A percentile compares a stretch with the other conserved stretches of the same genome.
Evolutionary conservation across 345 rosid species (phyloP).

Genomic region (Rhodamnia rubescens): DNA sequence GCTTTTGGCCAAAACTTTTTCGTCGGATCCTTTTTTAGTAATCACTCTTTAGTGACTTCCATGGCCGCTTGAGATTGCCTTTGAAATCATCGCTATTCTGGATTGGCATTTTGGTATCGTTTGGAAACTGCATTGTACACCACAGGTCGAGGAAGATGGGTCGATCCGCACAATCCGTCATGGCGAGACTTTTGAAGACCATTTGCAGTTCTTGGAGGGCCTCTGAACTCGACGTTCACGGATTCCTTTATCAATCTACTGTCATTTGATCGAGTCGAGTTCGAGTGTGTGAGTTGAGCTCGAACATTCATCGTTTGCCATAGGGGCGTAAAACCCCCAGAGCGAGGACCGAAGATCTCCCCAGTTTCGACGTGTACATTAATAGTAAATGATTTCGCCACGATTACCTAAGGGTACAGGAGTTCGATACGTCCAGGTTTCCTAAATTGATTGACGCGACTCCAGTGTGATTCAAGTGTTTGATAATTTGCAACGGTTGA

Average conservation of each 20-base stretch:
- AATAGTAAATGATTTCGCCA: background rate
- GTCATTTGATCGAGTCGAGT: accelerated
- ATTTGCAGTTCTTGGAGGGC: slow-evolving; percentile 60
- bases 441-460: background rate
- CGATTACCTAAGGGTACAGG: background rate
- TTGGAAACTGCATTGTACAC: background rate
- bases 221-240: slow-evolving; percentile 20
- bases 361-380: background rate
- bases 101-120: background rate
- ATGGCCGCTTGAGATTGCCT: too few relatives aligned
- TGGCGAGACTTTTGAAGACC: slow-evolving; percentile 76
- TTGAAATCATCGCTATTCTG: too few relatives aligned
- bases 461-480: background rate
- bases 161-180: slow-evolving; percentile 64
- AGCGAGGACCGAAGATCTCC: background rate
- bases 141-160: slow-evolving; percentile 47
- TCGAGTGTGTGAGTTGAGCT: background rate
- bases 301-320: too few relatives aligned
- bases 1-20: too few relatives aligned
- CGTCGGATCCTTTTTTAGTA: too few relatives aligned
- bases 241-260: background rate
- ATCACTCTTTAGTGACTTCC: too few relatives aligned
- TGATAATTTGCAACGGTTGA: background rate
- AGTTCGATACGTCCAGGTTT: background rate
- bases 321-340: too few relatives aligned